Base-by-base conservation (phyloP, 345 rosid genomes). In the Linum trigynum region DNA sequence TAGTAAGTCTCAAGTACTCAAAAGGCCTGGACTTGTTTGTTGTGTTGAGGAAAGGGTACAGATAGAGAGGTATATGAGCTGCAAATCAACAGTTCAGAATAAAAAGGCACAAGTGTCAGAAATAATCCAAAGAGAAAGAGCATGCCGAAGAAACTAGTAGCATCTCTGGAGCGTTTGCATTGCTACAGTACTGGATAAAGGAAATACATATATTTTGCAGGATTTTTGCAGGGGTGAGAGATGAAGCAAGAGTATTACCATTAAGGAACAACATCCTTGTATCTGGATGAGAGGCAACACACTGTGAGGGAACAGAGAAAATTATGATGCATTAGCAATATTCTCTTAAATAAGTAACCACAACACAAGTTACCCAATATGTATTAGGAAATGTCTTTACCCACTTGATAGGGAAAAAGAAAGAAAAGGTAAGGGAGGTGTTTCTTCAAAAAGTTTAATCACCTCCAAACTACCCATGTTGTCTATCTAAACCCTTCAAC, bases 201-300 rank as follows among this genome's bases (percentile, higher is more conserved):
- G 12, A 45, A 14, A 41, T 4, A 45, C 12, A 45, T 45, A 14
- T 7, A 2, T 5, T 8, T 7, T 23, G 32, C 32, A 50, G 38
- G 48, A 43, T 35, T 2, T 55, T 56, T 23, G 37, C 38, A 40
- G 1, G 6, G 41, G 48, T 68, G 59, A 17, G 56, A 40, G 55
- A 68, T 57, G 41, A 45, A 74, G 39, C 5, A 71, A 64, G 59
- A 79, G 71, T 45, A 70, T 66, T 84, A 91, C 97, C 96, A 71
- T 89, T 87, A 51, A 95, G 86, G 77, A 95, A 95, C 65, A 82
- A 67, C 97, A 85, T 88, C 74, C 96, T 85, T 16, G 99, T 95
- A 71, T 95, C 97, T 1, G 95, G 85, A 71, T 95, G 99, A 72
- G 99, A 91, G 69, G 99, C 99, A 9, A 95, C 99, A 63, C 99